Evolutionary conservation across 208 protist genomes (phyloP).

Genomic region (Leishmania amazonensis): DNA sequence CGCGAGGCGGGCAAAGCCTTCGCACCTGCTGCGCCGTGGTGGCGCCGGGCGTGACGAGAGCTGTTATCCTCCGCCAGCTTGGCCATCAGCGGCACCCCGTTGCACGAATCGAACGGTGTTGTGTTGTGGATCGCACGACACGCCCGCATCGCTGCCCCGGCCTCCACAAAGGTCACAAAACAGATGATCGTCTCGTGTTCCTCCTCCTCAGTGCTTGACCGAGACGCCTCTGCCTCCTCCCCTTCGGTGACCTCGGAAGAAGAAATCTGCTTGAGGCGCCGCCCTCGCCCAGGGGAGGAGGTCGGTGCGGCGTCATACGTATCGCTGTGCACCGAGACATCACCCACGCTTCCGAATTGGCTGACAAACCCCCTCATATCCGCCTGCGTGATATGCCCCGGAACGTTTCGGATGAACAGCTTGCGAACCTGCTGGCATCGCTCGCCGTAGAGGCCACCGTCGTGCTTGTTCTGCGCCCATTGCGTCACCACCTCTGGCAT

Average conservation of each 20-base stretch:
- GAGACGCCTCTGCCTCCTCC: neutral
- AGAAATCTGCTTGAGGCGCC: neutral
- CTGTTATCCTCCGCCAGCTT: constrained; percentile 57
- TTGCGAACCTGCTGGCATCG: constrained; percentile 57
- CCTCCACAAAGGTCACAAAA: constrained; percentile 58
- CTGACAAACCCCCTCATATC: constrained; percentile 41
- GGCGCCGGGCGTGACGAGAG: constrained; percentile 34
- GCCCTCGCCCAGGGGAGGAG: neutral
- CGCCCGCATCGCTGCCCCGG: constrained; percentile 49
- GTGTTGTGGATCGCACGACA: constrained; percentile 51
- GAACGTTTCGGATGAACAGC: constrained; percentile 84
- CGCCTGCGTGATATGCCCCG: constrained; percentile 37
- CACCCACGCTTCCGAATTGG: constrained; percentile 45
- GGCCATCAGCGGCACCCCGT: constrained; percentile 47
- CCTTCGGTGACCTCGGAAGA: constrained; percentile 1
- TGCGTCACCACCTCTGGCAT: constrained; percentile 55
- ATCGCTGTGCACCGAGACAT: constrained; percentile 64
- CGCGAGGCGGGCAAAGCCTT: neutral
- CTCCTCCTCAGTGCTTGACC: neutral
- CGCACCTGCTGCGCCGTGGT: neutral
- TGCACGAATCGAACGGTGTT: constrained; percentile 35
- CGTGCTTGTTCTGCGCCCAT: constrained; percentile 75
- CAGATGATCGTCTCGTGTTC: constrained; percentile 52
- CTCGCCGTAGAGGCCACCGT: constrained; percentile 60
- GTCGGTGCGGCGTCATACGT: constrained; percentile 31